Base-by-base conservation (phyloP, 2,329 filamentous ascomycete species). In the Pseudogymnoascus sp. region DNA sequence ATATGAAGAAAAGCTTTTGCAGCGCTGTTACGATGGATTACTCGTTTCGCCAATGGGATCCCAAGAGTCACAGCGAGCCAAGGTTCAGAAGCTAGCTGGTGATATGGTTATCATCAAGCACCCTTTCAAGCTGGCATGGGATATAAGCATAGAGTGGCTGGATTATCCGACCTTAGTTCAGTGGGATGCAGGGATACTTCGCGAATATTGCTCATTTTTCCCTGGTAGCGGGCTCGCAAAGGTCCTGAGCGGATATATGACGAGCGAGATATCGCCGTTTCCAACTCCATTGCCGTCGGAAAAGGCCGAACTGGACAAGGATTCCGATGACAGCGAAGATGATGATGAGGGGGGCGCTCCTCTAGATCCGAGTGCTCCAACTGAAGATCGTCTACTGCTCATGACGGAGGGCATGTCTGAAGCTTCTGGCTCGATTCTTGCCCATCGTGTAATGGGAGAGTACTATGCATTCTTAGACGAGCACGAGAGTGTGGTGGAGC, bases 101-200 rank as follows among this genome's bases (percentile, higher is more conserved):
- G 94, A 93, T 65, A 96, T 99, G 90, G 93, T 99, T 65, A 90
- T 96, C 64, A 94, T 99, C 72, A 92, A 93, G 69, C 92, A 97
- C 69, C 90, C 91, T 0, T 96, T 88, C 75, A 85, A 88, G 66
- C 80, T 95, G 14, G 94, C 94, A 0, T 99, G 95, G 95, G 88
- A 91, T 69, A 88, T 97, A 65, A 83, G 89, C 31, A 80, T 99
- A 63, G 91, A 97, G 71, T 97, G 93, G 90, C 84, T 89, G 68
- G 92, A 97, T 73, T 78, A 85, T 43, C 86, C 90, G 68, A 83
- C 84, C 55, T 82, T 94, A 58, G 78, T 81, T n/a, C 84, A 91
- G 26, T 89, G 91, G 78, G 92, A 97, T 71, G 82, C 85, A 45
- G 84, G 83, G 45, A 78, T 93, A n/a, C 77, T 99, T 23, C 82